Percentiles rank a stretch among this genome's conserved stretches.
phyloP scores from a whole-genome alignment of 1,139 yeast species.

The Blastobotrys elegans region DNA sequence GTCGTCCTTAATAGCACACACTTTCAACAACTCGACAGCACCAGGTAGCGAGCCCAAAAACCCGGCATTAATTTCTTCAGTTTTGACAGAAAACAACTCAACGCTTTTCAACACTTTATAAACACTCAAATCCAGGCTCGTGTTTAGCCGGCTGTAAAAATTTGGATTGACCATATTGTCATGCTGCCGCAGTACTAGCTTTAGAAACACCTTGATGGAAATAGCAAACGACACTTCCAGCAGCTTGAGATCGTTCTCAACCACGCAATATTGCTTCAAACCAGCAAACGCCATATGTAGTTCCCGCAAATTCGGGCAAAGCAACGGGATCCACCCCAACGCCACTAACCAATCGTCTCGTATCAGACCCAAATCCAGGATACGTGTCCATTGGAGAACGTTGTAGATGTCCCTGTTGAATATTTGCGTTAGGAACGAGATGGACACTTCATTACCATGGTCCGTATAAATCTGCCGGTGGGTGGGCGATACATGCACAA shows the following conservation, averaged over 20 bases:
- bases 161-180: not conserved
- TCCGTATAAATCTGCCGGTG: not conserved
- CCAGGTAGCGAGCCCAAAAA: not conserved
- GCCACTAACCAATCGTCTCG: constrained; percentile 3
- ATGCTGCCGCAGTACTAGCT: not conserved
- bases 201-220: not conserved
- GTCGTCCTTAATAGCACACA: not conserved
- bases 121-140: not conserved
- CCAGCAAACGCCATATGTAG: not conserved
- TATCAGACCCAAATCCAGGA: not conserved
- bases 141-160: not conserved
- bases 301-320: not conserved
- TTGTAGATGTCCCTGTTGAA: not conserved
- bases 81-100: not conserved
- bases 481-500: not conserved
- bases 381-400: not conserved
- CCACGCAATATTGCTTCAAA: not conserved
- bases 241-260: not conserved
- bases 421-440: not conserved
- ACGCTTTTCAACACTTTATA: not conserved
- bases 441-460: not conserved
- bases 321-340: not conserved
- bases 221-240: not conserved
- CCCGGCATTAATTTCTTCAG: not conserved
- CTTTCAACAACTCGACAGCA: not conserved